Conservation (phyloP, 1,284 basidiomycete species). For the Boletellus dicymbophilus region DNA sequence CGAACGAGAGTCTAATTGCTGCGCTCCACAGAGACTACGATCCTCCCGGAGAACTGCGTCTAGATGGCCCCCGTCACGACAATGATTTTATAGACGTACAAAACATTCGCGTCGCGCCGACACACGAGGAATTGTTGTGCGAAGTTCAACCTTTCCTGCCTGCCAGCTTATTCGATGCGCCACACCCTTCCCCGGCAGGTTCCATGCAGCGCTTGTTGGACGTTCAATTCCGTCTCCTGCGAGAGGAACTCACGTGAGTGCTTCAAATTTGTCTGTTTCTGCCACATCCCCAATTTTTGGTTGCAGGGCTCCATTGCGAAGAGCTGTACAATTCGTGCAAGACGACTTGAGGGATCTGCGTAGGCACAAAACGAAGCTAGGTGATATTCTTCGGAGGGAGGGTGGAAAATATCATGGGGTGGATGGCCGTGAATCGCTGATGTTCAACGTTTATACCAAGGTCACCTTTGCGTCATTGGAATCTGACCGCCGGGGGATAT, state of each 20-base stretch:
- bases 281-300: neutral
- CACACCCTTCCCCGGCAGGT: slow-evolving; percentile 54
- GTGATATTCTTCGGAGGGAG: slow-evolving; percentile 38
- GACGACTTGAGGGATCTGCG: slow-evolving; percentile 39
- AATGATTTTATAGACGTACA: slow-evolving; percentile 62
- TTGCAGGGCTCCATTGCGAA: slow-evolving; percentile 50
- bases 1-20: slow-evolving; percentile 37
- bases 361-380: slow-evolving; percentile 31
- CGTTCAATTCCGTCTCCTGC: slow-evolving; percentile 67
- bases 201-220: slow-evolving; percentile 68
- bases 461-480: slow-evolving; percentile 42
- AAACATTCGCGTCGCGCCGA: slow-evolving; percentile 47
- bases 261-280: neutral
- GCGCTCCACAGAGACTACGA: slow-evolving; percentile 47
- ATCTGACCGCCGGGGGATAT: slow-evolving; percentile 50
- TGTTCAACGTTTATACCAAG: slow-evolving; percentile 60
- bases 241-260: slow-evolving; percentile 67
- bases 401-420: slow-evolving; percentile 50
- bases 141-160: neutral
- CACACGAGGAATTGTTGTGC: slow-evolving; percentile 2
- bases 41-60: slow-evolving; percentile 53
- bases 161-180: slow-evolving; percentile 48
- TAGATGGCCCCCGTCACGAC: slow-evolving; percentile 59
- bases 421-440: slow-evolving; percentile 42
- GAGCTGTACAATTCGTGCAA: slow-evolving; percentile 46